These are phyloP conservation scores for Euclidium syriacum DNA, from an alignment of 345 rosid species.

Conservation along the genomic window DNA sequence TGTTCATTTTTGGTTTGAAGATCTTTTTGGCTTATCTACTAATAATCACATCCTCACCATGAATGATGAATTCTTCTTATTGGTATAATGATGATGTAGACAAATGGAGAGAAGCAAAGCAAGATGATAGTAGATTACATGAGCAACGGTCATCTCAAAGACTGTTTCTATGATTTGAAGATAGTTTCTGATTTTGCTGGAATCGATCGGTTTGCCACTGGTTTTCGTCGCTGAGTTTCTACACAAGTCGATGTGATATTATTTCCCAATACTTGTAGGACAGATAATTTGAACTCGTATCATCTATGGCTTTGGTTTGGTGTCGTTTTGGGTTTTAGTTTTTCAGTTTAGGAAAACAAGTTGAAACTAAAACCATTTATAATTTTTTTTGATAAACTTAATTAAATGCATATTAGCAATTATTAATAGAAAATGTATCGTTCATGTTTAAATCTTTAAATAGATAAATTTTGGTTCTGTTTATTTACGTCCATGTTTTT, in stretches of 20 bases:
- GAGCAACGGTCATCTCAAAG: slow-evolving; percentile 24
- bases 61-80: slow-evolving; percentile 6
- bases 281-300: too few relatives aligned
- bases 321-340: too few relatives aligned
- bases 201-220: slow-evolving; percentile 57
- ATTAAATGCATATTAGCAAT: too few relatives aligned
- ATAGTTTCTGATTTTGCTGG: slow-evolving; percentile 70
- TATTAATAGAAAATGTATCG: too few relatives aligned
- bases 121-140: slow-evolving; percentile 53
- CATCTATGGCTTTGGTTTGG: too few relatives aligned
- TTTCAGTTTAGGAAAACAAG: too few relatives aligned
- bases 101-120: slow-evolving; percentile 82
- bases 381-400: too few relatives aligned
- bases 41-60: background rate
- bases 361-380: too few relatives aligned
- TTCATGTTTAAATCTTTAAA: too few relatives aligned
- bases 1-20: background rate
- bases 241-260: background rate
- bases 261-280: background rate
- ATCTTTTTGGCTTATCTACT: background rate
- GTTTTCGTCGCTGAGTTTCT: slow-evolving; percentile 39
- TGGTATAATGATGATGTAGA: slow-evolving; percentile 41
- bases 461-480: too few relatives aligned
- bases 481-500: too few relatives aligned
- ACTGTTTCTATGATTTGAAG: slow-evolving; percentile 46